Evolutionary conservation across 2,329 filamentous ascomycete species (phyloP), one percentile per base, ranked within the genome.

Genomic region (Penicillium occitanis): DNA sequence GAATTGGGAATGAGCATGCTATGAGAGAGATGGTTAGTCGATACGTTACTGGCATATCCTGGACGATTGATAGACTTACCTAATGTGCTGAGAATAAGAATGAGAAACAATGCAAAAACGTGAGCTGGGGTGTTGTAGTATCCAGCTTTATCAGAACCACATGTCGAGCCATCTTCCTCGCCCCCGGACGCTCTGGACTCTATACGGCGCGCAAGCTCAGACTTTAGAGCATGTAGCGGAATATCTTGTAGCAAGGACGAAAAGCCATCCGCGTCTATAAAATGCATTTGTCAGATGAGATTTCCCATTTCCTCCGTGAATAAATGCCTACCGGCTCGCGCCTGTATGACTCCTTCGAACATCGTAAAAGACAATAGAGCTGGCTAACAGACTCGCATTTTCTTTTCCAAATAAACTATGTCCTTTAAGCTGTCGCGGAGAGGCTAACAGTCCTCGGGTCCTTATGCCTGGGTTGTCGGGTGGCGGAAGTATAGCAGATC

Each of bases 111-210:
- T 51, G 90, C 90, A 72, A 88, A 85, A 61, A 91, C 85, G 74
- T 92, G 90, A 50, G 88, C 79, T 1, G 85, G 80, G 0, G 87
- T 90, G 69, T 91, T 88, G 77, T 92, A 92, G 5, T 70, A 70
- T 40, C 78, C 78, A 33, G 71, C 69, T 50, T 73, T 70, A 14
- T 66, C 71, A 33, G 77, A 78, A 55, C 79, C 79, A 66, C 79
- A 80, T 51, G 71, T 67, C 60, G 76, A 68, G 17, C 71, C 69
- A 46, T 72, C 71, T 65, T 57, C 25, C 59, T 61, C 37, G 17
- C 22, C 51, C 33, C 42, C 58, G 48, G 51, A 44, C 22, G 61
- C 61, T 22, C 62, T 50, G 22, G 51, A 57, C 14, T 64, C 62
- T n/a, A 58, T 19, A 48, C 62, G 62, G 51, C 62, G 62, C n/a